Conservation (phyloP, 2,329 filamentous ascomycete genomes). For the Cercospora janseana region DNA sequence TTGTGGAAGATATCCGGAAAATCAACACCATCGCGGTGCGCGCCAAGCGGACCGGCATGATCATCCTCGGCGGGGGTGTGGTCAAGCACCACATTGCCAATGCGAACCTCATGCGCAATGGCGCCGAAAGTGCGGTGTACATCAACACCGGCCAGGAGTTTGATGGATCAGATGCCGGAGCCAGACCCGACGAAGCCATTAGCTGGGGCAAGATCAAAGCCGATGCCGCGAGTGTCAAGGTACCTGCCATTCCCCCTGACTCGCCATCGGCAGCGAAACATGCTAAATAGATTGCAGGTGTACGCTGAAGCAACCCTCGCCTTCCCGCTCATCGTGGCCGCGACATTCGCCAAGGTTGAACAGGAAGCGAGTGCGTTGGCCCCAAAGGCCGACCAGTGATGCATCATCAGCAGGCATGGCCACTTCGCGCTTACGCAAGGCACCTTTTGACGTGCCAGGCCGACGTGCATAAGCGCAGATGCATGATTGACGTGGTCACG, state of each 20-base stretch:
- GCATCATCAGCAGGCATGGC: background rate
- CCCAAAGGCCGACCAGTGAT: slow-evolving; percentile 8
- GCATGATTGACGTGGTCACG: slow-evolving; percentile 15
- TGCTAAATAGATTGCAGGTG: slow-evolving; percentile 41
- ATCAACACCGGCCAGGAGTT: slow-evolving; percentile 98
- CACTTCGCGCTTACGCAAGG: slow-evolving; percentile 24
- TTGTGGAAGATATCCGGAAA: slow-evolving; percentile 87
- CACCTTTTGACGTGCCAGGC: slow-evolving; percentile 18
- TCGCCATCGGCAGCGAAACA: background rate
- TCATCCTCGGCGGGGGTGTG: slow-evolving; percentile 90
- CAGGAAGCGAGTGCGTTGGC: slow-evolving; percentile 9
- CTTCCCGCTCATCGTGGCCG: slow-evolving; percentile 66
- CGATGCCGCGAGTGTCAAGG: slow-evolving; percentile 85
- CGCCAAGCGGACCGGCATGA: slow-evolving; percentile 87
- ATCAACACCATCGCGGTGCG: slow-evolving; percentile 90
- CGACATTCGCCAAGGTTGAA: slow-evolving; percentile 57
- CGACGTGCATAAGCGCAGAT: slow-evolving; percentile 11
- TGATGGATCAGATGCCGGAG: slow-evolving; percentile 93
- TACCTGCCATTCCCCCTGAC: slow-evolving; percentile 42
- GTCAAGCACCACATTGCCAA: slow-evolving; percentile 99
- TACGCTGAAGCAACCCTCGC: slow-evolving; percentile 67
- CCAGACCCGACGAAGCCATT: slow-evolving; percentile 90
- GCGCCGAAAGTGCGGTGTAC: slow-evolving; percentile 93
- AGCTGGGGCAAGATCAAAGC: slow-evolving; percentile 98
- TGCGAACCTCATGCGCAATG: slow-evolving; percentile 95